phyloP scores from a whole-genome alignment of 163 green algal genomes.

The Scenedesmus sp. region DNA sequence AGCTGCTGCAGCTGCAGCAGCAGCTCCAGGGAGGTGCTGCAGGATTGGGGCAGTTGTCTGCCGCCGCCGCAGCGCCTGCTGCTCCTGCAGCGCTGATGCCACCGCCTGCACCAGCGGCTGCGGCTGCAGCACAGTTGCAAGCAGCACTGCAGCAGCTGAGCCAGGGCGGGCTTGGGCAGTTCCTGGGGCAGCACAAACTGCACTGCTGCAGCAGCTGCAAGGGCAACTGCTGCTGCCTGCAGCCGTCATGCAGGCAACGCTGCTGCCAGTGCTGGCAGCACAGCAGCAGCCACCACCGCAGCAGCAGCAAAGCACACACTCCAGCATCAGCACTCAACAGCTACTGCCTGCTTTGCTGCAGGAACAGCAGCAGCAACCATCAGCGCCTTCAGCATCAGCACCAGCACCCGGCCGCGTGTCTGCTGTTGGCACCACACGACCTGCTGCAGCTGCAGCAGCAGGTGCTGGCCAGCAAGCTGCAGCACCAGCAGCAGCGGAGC shows the following conservation, averaged over 20 bases:
- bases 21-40: not conserved
- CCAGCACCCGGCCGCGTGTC: not conserved
- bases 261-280: constrained; percentile 4
- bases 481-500: not conserved
- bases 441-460: not conserved
- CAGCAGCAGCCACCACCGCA: not conserved
- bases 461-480: not conserved
- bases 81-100: not conserved
- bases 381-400: not conserved
- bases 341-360: constrained; percentile 1
- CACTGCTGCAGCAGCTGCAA: constrained; percentile 41
- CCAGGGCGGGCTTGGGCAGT: not conserved
- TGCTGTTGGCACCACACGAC: not conserved
- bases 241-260: not conserved
- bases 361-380: not conserved
- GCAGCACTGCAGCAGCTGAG: constrained; percentile 10
- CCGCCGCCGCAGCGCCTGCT: not conserved
- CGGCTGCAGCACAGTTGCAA: not conserved
- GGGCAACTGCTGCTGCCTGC: not conserved
- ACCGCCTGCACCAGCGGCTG: not conserved
- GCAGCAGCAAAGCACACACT: constrained; percentile 23
- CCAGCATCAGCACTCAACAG: constrained; percentile 46
- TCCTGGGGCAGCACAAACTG: not conserved
- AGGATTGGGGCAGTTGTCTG: not conserved
- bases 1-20: constrained; percentile 18